These are phyloP conservation scores for Debaryomyces prosopidis DNA, from an alignment of 805 yeast genomes.

Conservation along the genomic window DNA sequence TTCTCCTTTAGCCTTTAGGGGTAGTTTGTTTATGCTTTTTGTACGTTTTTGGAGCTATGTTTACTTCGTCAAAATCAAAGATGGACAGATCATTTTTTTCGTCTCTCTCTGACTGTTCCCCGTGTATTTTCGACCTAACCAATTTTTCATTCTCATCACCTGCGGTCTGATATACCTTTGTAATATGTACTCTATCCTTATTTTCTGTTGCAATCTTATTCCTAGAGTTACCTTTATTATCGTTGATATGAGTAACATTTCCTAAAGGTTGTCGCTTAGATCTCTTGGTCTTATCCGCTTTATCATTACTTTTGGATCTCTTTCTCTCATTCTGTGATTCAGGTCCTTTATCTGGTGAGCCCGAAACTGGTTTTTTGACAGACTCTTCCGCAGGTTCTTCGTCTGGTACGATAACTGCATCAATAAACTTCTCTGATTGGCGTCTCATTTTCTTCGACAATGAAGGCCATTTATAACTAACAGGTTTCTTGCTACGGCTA, in stretches of 20 bases:
- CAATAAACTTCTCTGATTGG: conserved; percentile 56
- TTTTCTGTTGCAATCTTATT: not conserved
- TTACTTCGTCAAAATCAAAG: conserved; percentile 39
- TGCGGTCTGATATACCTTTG: not conserved
- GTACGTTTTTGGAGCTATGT: conserved; percentile 8
- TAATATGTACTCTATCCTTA: not conserved
- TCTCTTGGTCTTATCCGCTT: conserved; percentile 4
- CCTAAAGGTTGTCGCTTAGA: conserved; percentile 20
- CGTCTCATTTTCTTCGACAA: conserved; percentile 69
- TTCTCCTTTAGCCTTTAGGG: not conserved
- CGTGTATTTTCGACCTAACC: not conserved
- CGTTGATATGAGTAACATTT: conserved; percentile 26
- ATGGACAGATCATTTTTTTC: conserved; percentile 29
- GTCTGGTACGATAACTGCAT: conserved; percentile 49
- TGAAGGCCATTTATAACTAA: conserved; percentile 70
- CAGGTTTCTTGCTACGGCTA: conserved; percentile 54
- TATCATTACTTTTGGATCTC: conserved; percentile 1
- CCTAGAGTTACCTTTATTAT: not conserved
- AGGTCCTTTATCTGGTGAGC: too few relatives aligned
- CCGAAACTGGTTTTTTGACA: too few relatives aligned
- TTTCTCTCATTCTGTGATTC: conserved; percentile 2
- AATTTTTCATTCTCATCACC: not conserved
- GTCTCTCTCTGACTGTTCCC: not conserved
- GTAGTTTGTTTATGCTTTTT: not conserved
- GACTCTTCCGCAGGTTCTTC: conserved; percentile 9